These are phyloP conservation scores for Avena atlantica DNA, from an alignment of 176 grass and related monocot genomes.

Conservation along the genomic window DNA sequence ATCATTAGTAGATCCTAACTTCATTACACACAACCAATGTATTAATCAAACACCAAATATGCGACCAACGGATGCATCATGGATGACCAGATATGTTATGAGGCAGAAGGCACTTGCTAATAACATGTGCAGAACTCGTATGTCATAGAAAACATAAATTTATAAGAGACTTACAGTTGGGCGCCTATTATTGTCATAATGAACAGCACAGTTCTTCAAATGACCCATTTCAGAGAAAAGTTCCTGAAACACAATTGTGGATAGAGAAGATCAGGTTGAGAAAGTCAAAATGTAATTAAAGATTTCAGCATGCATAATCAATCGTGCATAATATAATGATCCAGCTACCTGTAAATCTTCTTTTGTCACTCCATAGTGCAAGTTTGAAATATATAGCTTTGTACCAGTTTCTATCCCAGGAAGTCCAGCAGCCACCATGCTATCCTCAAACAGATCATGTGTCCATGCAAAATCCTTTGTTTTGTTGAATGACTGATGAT, in stretches of 20 bases:
- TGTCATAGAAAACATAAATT: slow-evolving; percentile 4
- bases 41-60: slow-evolving; percentile 25
- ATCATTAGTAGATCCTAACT: slow-evolving; percentile 27
- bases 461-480: slow-evolving; percentile 81
- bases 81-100: neutral
- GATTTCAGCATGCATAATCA: slow-evolving; percentile 29
- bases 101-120: neutral
- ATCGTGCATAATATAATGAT: slow-evolving; percentile 35
- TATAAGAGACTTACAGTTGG: slow-evolving; percentile 71
- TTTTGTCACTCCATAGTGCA: slow-evolving; percentile 95
- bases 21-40: neutral
- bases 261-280: slow-evolving; percentile 55
- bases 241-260: slow-evolving; percentile 67
- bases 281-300: slow-evolving; percentile 29
- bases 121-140: slow-evolving; percentile 24
- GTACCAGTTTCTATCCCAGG: slow-evolving; percentile 79
- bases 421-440: slow-evolving; percentile 72
- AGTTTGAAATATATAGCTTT: slow-evolving; percentile 96
- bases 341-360: slow-evolving; percentile 87
- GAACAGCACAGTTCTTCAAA: slow-evolving; percentile 94
- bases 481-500: slow-evolving; percentile 93
- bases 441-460: slow-evolving; percentile 84
- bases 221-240: slow-evolving; percentile 90
- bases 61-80: neutral
- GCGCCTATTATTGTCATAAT: slow-evolving; percentile 83